phyloP scores from a whole-genome alignment of 345 rosid genomes.

The Aurinia saxatilis region DNA sequence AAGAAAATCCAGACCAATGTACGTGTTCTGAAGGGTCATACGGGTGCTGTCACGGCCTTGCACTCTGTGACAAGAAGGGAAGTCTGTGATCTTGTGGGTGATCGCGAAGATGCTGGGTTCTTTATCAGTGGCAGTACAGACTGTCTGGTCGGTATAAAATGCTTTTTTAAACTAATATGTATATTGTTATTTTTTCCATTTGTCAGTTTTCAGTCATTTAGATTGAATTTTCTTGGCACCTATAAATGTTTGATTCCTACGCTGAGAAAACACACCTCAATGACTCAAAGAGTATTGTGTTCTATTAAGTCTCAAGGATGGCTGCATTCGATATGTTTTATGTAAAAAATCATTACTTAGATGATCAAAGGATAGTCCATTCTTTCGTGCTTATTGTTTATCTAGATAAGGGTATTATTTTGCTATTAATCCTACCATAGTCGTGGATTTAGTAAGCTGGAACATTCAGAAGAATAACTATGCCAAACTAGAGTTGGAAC shows the following conservation, averaged over 20 bases:
- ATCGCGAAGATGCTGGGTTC: conserved; percentile 99
- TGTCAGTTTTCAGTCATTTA: background rate
- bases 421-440: background rate
- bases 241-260: background rate
- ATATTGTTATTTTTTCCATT: conserved; percentile 6
- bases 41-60: conserved; percentile 89
- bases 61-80: conserved; percentile 97
- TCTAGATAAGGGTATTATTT: background rate
- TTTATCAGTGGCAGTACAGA: conserved; percentile 99
- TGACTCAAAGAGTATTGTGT: conserved; percentile 11
- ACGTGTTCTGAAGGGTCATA: conserved; percentile 83
- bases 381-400: background rate
- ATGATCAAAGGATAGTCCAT: background rate
- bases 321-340: background rate
- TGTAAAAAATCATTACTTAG: conserved; percentile 1
- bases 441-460: background rate
- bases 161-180: background rate
- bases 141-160: conserved; percentile 46
- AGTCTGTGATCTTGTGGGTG: conserved; percentile 97
- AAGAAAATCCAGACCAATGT: conserved; percentile 91
- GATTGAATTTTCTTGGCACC: conserved; percentile 2
- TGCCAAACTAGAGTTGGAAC: conserved; percentile 6
- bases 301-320: conserved; percentile 1
- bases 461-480: conserved; percentile 2
- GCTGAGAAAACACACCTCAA: conserved; percentile 8